Percentiles rank a stretch among this genome's conserved stretches.
Evolutionary conservation across 2,329 filamentous ascomycete genomes (phyloP).

Genomic region (Pyrenochaeta sp.): DNA sequence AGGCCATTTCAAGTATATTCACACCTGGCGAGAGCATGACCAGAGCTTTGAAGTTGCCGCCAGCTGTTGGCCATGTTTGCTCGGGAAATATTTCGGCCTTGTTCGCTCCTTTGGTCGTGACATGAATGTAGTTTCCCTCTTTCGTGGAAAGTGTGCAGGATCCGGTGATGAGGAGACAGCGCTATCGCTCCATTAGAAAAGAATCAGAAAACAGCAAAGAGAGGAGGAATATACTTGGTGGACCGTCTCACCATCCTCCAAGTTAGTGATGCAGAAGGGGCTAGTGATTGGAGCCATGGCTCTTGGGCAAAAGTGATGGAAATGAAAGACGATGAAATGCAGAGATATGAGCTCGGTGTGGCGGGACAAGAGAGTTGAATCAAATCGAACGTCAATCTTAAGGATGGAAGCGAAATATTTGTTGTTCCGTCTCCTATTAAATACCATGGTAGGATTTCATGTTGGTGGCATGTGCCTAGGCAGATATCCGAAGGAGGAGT

Average conservation of each 20-base stretch:
- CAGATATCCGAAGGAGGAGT: no score
- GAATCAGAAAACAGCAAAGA: no score
- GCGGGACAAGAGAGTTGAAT: no score
- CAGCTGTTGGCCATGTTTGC: constrained; percentile 44
- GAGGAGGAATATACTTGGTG: constrained; percentile 23
- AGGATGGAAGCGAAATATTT: no score
- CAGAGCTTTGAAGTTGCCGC: constrained; percentile 41
- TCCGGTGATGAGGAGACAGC: constrained; percentile 41
- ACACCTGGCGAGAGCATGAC: constrained; percentile 37
- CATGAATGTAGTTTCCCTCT: constrained; percentile 30
- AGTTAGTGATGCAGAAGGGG: constrained; percentile 22
- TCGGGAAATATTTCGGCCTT: constrained; percentile 31
- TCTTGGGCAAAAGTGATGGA: no score
- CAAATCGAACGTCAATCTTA: no score
- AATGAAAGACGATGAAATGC: no score
- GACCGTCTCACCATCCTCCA: constrained; percentile 37
- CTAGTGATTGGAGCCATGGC: constrained; percentile 10
- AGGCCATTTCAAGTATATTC: constrained; percentile 29
- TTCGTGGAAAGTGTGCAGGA: constrained; percentile 18
- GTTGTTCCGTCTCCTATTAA: no score
- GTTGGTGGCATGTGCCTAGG: no score
- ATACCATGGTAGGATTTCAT: no score
- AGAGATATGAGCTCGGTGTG: no score
- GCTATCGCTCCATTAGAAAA: constrained; percentile 15
- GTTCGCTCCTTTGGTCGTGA: constrained; percentile 23